A percentile compares a stretch with the other conserved stretches of the same genome.
Conservation (phyloP, 208 protist genomes). For the Trypanosoma caninum region DNA sequence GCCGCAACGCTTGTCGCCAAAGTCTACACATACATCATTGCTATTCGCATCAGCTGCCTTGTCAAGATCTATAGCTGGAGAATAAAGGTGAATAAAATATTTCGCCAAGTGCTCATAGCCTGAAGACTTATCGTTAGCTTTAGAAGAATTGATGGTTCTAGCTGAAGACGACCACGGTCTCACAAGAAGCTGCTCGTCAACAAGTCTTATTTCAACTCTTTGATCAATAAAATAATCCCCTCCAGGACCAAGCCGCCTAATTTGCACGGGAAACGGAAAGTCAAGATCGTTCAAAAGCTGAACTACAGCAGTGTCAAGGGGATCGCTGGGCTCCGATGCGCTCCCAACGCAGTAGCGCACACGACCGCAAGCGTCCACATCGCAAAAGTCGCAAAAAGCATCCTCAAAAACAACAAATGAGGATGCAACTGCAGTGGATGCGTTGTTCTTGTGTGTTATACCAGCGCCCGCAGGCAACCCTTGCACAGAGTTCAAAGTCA, state of each 20-base stretch:
- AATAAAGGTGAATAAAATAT: slow-evolving; percentile 28
- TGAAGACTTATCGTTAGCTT: neutral
- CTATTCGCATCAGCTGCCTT: neutral
- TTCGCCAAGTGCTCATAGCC: slow-evolving; percentile 22
- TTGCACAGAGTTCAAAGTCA: too few species aligned
- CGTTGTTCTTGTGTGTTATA: neutral
- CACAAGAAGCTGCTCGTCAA: slow-evolving; percentile 12
- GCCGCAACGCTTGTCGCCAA: neutral
- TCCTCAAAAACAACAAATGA: slow-evolving; percentile 7
- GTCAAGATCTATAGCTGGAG: slow-evolving; percentile 22
- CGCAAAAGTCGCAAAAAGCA: slow-evolving; percentile 4
- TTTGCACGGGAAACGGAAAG: slow-evolving; percentile 19
- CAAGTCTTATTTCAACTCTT: slow-evolving; percentile 19
- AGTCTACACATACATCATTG: neutral
- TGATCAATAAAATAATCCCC: slow-evolving; percentile 30
- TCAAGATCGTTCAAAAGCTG: slow-evolving; percentile 19
- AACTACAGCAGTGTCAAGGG: slow-evolving; percentile 14
- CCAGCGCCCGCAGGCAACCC: too few species aligned
- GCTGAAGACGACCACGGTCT: neutral
- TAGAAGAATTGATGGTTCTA: neutral
- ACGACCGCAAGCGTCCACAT: neutral
- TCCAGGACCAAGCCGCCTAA: slow-evolving; percentile 14
- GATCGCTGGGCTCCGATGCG: neutral
- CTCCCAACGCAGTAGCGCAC: slow-evolving; percentile 9
- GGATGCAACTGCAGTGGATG: neutral